These are phyloP conservation scores for Melastoma malabathricum DNA, from an alignment of 345 rosid species.

Conservation along the genomic window DNA sequence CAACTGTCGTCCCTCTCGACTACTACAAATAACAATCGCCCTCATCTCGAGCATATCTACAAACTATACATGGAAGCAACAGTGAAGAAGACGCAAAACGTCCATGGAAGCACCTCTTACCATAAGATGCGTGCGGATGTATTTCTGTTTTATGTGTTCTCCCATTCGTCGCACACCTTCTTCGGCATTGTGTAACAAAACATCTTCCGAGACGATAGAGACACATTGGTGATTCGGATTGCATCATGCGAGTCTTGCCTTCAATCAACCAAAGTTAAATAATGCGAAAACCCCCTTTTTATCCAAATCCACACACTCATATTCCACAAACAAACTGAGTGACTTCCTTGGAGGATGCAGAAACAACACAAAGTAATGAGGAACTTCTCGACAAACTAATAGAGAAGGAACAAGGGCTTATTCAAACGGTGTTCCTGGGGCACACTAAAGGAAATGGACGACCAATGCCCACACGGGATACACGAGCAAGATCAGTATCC, in stretches of 20 bases:
- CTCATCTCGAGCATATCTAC: conserved; percentile 24
- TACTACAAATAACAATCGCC: too few relatives aligned
- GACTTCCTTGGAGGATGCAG: neutral
- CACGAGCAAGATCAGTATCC: conserved; percentile 63
- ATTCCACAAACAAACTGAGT: neutral
- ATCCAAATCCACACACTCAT: neutral
- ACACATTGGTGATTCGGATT: too few relatives aligned
- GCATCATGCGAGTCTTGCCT: too few relatives aligned
- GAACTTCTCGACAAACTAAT: neutral
- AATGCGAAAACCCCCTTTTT: too few relatives aligned
- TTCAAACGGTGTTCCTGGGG: neutral
- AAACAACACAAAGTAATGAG: neutral
- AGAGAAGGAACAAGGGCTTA: neutral
- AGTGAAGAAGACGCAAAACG: conserved; percentile 20
- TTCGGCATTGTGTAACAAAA: too few relatives aligned
- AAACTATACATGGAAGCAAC: conserved; percentile 60
- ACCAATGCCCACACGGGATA: conserved; percentile 76
- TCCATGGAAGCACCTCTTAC: neutral
- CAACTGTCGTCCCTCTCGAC: too few relatives aligned
- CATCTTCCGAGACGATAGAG: too few relatives aligned
- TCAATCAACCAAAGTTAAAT: too few relatives aligned
- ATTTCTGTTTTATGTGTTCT: too few relatives aligned
- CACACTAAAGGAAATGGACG: conserved; percentile 31
- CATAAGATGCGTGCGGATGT: too few relatives aligned
- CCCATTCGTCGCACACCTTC: too few relatives aligned